phyloP scores from a whole-genome alignment of 345 rosid species.

The Clausena lansium region DNA sequence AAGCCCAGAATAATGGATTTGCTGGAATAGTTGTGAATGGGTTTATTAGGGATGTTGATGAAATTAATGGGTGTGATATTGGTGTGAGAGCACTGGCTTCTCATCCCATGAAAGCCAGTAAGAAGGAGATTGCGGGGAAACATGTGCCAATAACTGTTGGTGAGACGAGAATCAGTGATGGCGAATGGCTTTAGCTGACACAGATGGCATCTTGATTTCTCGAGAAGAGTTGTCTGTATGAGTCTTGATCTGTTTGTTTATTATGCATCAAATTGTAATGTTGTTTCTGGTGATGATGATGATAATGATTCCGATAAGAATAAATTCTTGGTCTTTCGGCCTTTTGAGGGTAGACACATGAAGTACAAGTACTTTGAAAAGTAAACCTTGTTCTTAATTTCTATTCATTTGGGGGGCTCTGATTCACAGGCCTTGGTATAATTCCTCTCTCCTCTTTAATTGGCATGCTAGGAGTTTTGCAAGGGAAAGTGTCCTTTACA shows the following conservation, averaged over 20 bases:
- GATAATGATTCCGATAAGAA: neutral
- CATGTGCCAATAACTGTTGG: conserved; percentile 59
- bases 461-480: too few relatives aligned
- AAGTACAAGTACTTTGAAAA: too few relatives aligned
- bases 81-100: conserved; percentile 81
- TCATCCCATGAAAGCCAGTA: conserved; percentile 83
- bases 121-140: conserved; percentile 73
- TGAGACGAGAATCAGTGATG: conserved; percentile 65
- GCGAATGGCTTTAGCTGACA: conserved; percentile 87
- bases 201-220: conserved; percentile 77
- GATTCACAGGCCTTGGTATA: too few relatives aligned
- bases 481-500: too few relatives aligned
- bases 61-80: conserved; percentile 83
- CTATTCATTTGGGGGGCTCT: too few relatives aligned
- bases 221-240: conserved; percentile 54
- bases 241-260: conserved; percentile 6
- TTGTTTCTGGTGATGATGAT: neutral
- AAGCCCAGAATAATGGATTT: conserved; percentile 89
- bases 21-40: conserved; percentile 86
- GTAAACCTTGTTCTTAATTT: too few relatives aligned
- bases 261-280: neutral
- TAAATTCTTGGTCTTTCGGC: too few relatives aligned
- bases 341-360: too few relatives aligned
- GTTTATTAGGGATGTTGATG: conserved; percentile 76
- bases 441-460: too few relatives aligned